Evolutionary conservation across 2,329 filamentous ascomycete species (phyloP).

Genomic region (Penicillium polonicum): DNA sequence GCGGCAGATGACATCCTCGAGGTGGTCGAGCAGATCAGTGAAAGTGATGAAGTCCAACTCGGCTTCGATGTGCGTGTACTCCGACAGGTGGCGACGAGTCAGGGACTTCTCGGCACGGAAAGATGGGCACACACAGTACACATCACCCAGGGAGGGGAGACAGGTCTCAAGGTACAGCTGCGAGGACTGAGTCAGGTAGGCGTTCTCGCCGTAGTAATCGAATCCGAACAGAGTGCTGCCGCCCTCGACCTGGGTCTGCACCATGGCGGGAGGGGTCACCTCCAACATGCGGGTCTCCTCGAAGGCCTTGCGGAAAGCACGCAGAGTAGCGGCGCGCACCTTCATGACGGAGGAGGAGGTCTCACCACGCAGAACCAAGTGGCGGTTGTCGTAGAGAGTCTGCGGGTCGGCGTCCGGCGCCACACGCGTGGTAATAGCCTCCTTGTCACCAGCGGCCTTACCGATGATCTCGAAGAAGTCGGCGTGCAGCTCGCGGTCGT

Average conservation of each 20-base stretch:
- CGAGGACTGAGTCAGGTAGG: conserved; percentile 94
- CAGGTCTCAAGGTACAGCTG: conserved; percentile 97
- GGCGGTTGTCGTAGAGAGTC: conserved; percentile 75
- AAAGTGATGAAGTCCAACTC: conserved; percentile 97
- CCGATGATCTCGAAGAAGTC: conserved; percentile 83
- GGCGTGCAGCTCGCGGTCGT: conserved; percentile 83
- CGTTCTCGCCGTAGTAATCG: conserved; percentile 82
- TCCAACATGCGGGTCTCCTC: conserved; percentile 75
- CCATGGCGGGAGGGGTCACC: conserved; percentile 84
- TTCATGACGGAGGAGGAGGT: conserved; percentile 82
- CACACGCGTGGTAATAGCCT: conserved; percentile 84
- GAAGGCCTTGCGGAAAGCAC: conserved; percentile 76
- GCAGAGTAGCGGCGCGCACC: conserved; percentile 76
- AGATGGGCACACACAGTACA: conserved; percentile 97
- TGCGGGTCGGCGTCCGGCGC: conserved; percentile 67
- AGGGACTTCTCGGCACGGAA: conserved; percentile 97
- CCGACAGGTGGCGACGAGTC: conserved; percentile 88
- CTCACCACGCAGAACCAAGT: conserved; percentile 82
- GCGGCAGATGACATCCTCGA: conserved; percentile 83
- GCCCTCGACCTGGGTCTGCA: conserved; percentile 93
- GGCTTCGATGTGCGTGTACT: conserved; percentile 96
- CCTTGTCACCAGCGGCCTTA: conserved; percentile 78
- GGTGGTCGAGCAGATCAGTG: conserved; percentile 78
- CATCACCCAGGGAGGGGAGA: conserved; percentile 84
- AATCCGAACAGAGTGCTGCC: conserved; percentile 88